phyloP scores from a whole-genome alignment of 257 asterid species.

The Solanum chilense region DNA sequence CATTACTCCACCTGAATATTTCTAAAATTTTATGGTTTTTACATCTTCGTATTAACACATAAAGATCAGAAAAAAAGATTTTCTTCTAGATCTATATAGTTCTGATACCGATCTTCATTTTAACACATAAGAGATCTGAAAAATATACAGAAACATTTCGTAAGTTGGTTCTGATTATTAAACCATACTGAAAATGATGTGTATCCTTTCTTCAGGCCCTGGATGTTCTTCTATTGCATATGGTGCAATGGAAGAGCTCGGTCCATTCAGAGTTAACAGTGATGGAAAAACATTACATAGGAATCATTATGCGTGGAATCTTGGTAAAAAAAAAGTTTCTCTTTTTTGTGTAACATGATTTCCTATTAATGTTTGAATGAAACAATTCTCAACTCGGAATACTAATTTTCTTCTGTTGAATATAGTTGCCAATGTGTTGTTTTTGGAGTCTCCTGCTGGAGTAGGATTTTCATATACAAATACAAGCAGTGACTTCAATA shows the following conservation, averaged over 20 bases:
- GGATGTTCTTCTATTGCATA: slow-evolving; percentile 37
- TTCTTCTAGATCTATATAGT: too few species aligned
- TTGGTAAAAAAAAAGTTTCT: background rate
- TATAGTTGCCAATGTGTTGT: slow-evolving; percentile 30
- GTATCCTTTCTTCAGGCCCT: slow-evolving; percentile 15
- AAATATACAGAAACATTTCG: too few species aligned
- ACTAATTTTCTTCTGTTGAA: background rate
- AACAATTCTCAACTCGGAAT: background rate
- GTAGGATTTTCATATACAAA: slow-evolving; percentile 51
- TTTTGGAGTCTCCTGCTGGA: slow-evolving; percentile 37
- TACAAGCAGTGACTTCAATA: slow-evolving; percentile 12
- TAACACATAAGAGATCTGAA: background rate
- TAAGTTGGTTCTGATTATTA: background rate
- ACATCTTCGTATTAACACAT: background rate
- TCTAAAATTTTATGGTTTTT: background rate
- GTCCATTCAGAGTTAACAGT: slow-evolving; percentile 32
- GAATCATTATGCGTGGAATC: slow-evolving; percentile 30
- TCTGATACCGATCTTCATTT: background rate
- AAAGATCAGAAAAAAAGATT: background rate
- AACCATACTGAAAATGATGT: background rate
- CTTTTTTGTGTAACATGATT: background rate
- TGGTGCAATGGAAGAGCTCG: slow-evolving; percentile 36
- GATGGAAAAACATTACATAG: slow-evolving; percentile 22
- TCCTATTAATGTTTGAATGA: background rate
- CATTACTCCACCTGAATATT: background rate